Evolutionary conservation across 2,329 filamentous ascomycete species (phyloP), one percentile per base, ranked within the genome.

Genomic region (Neurospora sp.): DNA sequence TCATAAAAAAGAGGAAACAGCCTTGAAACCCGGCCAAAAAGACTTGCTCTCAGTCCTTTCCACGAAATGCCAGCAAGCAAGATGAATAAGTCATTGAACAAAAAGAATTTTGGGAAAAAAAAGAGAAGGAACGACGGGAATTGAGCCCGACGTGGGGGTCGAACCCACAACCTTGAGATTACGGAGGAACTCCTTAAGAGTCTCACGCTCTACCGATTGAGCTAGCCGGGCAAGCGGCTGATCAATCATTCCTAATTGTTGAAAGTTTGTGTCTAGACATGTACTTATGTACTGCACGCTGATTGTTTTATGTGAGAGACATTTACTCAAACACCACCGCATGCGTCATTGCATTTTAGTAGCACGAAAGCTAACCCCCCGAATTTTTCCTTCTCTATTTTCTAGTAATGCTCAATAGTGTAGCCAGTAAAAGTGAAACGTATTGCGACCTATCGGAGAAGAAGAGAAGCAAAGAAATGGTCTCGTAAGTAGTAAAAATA

Each of bases 141-240:
- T 73, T 73, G 73, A 74, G 73, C 73, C 73, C 72, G 72, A 74
- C 73, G 73, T 73, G 73, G 73, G 73, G 28, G 28, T 33, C 28
- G 28, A 33, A 33, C 28, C 28, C 28, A 33, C 28, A 33, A 33
- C 28, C 73, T 74, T 74, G 73, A 74, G 73, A 74, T 74, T 43
- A 67, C 67, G 72, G 72, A 71, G 69, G 38, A 62, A n/a, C 66
- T 66, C 70, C 40, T 85, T 86, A 86, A 86, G 87, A 89, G 88
- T 89, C 87, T 88, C 84, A 89, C 87, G 87, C 87, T 90, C 87
- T 90, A 89, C 85, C 85, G 85, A 88, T 87, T 88, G 86, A 88
- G 86, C 85, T 88, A 88, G 83, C 84, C 83, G 81, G 83, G 83
- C 83, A 67, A 62, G 52, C 52, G 52, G 52, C 52, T 62, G n/a